Conservation (phyloP, 2,329 filamentous ascomycete species). For the Domatiomyces catenatus region DNA sequence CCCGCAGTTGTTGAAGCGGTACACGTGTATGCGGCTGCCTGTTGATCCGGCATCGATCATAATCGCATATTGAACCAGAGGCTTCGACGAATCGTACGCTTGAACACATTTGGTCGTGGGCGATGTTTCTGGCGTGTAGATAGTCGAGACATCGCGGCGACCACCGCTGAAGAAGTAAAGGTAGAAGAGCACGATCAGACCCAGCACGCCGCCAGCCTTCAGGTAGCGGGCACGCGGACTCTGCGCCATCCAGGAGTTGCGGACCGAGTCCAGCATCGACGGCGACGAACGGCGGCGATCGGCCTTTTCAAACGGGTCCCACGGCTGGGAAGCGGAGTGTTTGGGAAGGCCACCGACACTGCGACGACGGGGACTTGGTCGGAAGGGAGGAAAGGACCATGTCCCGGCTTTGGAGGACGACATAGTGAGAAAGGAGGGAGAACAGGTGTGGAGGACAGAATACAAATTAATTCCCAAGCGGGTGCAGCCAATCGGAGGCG, state of each 20-base stretch:
- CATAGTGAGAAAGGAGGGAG: slow-evolving; percentile 23
- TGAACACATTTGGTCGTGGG: slow-evolving; percentile 54
- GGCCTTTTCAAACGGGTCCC: slow-evolving; percentile 33
- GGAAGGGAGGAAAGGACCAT: slow-evolving; percentile 39
- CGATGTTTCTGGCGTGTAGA: slow-evolving; percentile 12
- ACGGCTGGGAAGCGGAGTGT: slow-evolving; percentile 16
- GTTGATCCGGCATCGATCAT: slow-evolving; percentile 99
- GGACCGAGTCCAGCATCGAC: slow-evolving; percentile 29
- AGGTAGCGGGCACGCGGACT: slow-evolving; percentile 45
- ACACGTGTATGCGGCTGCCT: slow-evolving; percentile 93
- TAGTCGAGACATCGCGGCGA: slow-evolving; percentile 7
- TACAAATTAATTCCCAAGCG: too few relatives aligned
- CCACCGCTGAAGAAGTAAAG: slow-evolving; percentile 34
- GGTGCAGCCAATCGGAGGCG: too few relatives aligned
- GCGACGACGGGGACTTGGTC: slow-evolving; percentile 31
- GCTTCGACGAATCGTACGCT: slow-evolving; percentile 74
- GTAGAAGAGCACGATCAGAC: slow-evolving; percentile 43
- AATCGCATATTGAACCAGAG: slow-evolving; percentile 88
- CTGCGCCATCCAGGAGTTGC: slow-evolving; percentile 43
- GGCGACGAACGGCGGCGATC: slow-evolving; percentile 23
- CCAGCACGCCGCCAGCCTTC: slow-evolving; percentile 46
- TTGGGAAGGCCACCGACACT: slow-evolving; percentile 36
- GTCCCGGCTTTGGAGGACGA: slow-evolving; percentile 40
- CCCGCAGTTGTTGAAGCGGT: slow-evolving; percentile 98
- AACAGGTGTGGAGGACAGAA: too few relatives aligned